Evolutionary conservation across 257 asterid genomes (phyloP), one percentile per base, ranked within the genome.

Genomic region (Solanum lycopersicoides): DNA sequence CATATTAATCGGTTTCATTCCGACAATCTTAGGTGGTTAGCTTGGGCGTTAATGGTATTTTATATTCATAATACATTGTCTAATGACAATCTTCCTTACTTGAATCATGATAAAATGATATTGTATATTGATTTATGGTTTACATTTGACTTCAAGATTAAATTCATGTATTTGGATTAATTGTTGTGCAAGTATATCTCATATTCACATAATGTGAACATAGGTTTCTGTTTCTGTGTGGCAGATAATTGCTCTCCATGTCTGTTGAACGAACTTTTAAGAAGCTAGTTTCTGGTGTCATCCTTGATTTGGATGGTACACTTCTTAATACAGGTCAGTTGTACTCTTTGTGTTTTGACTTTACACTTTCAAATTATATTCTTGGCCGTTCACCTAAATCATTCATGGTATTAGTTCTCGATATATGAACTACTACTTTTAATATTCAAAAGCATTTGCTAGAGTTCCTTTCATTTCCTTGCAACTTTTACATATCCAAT

Each of bases 291-390:
- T 89, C 95, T 32, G 89, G 96, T 79, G 98, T 96, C 87, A 94
- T 96, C 90, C 93, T 96, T 88, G 99, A 95, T 93, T 93, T 96
- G 93, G 99, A 96, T 87, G 99, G 98, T 86, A 94, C 98, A 60
- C 98, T 96, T 89, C 92, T 96, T 80, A 95, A 95, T 88, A 96
- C 98, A 89, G 98, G 98, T 95, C 77, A 88, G 11, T 90, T 73
- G 9, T 91, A 66, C 82, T 88, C 88, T 44, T 72, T 79, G 28
- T 39, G 32, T 39, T 39, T 16, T 79, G 85, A 50, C 85, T 50
- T 82, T 16, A 82, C 72, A 41, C 80, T 23, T 45, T 82, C 65
- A 2, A 13, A 59, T 84, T 45, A 32, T 77, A 32, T 83, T 83
- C 69, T n/a, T 60, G 50, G 23, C 53, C 69, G 28, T 44, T 69